Percentiles rank a stretch among this genome's conserved stretches.
Conservation (phyloP, 495 filamentous ascomycete species). For the Trichocladium antarcticum region DNA sequence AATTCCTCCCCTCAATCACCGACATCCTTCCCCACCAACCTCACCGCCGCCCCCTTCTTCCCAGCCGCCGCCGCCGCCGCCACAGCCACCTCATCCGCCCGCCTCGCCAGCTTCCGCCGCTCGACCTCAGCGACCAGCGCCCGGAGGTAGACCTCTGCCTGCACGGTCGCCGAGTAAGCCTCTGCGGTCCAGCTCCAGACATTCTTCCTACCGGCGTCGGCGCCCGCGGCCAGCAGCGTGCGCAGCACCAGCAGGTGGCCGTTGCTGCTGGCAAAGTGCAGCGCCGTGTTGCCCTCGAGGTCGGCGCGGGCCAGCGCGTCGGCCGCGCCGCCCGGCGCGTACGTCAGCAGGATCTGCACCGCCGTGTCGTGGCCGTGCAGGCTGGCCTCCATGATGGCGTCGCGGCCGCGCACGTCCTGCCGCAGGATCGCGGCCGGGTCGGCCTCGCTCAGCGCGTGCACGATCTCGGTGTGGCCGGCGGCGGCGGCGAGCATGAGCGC, state of each 20-base stretch:
- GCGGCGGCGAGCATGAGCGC: conserved; percentile 54
- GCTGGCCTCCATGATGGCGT: conserved; percentile 48
- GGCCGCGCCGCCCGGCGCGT: conserved; percentile 34
- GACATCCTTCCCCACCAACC: conserved; percentile 12
- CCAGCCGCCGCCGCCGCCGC: conserved; percentile 6
- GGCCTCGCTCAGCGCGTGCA: conserved; percentile 43
- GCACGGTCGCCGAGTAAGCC: conserved; percentile 58
- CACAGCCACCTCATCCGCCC: conserved; percentile 16
- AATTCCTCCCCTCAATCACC: conserved; percentile 7
- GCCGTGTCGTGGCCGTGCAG: conserved; percentile 47
- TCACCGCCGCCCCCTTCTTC: neutral
- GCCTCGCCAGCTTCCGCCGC: conserved; percentile 25
- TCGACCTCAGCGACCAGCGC: conserved; percentile 49
- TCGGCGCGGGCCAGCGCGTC: conserved; percentile 45
- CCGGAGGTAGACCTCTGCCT: conserved; percentile 66
- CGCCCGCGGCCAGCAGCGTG: conserved; percentile 53
- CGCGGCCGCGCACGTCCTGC: conserved; percentile 45
- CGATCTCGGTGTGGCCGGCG: conserved; percentile 48
- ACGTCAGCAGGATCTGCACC: conserved; percentile 49
- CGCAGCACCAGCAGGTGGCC: conserved; percentile 64
- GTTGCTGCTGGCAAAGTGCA: conserved; percentile 56
- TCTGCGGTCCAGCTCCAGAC: conserved; percentile 61
- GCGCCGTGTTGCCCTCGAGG: conserved; percentile 59
- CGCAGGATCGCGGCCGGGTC: conserved; percentile 37
- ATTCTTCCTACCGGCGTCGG: conserved; percentile 54